Evolutionary conservation across 768 basidiomycete species (phyloP).

Genomic region (Pulveroboletus sp.): DNA sequence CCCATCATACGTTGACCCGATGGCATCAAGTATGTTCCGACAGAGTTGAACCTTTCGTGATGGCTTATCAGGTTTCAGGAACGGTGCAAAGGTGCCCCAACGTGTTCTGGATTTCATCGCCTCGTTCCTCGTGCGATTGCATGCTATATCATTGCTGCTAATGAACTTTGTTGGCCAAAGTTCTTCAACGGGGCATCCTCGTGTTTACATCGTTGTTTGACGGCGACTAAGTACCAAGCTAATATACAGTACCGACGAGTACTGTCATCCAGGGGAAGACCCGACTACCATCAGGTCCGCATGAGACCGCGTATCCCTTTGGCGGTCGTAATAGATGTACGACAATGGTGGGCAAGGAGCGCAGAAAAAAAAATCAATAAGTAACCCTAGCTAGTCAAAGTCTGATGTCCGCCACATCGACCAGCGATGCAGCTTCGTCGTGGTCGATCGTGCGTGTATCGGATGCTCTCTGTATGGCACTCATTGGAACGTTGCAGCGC

Average conservation of each 20-base stretch:
- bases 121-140: conserved; percentile 11
- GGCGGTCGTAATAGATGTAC: conserved; percentile 13
- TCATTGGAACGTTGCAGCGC: conserved; percentile 31
- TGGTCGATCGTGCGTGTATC: not conserved
- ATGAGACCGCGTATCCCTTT: conserved; percentile 1
- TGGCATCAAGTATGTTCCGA: conserved; percentile 5
- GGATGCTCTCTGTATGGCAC: not conserved
- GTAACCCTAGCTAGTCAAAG: conserved; percentile 16
- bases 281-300: conserved; percentile 13
- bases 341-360: conserved; percentile 4
- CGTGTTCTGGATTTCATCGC: conserved; percentile 16
- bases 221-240: conserved; percentile 19
- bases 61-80: conserved; percentile 10
- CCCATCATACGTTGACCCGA: conserved; percentile 10
- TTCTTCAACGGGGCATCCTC: conserved; percentile 24
- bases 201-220: conserved; percentile 28
- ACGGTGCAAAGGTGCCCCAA: conserved; percentile 3
- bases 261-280: conserved; percentile 8
- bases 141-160: conserved; percentile 14
- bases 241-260: conserved; percentile 15
- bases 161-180: conserved; percentile 22
- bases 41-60: not conserved
- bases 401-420: conserved; percentile 15
- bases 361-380: conserved; percentile 19
- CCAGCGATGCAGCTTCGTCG: conserved; percentile 20